Base-by-base conservation (phyloP, 805 yeast genomes). In the Yarrowia keelungensis region DNA sequence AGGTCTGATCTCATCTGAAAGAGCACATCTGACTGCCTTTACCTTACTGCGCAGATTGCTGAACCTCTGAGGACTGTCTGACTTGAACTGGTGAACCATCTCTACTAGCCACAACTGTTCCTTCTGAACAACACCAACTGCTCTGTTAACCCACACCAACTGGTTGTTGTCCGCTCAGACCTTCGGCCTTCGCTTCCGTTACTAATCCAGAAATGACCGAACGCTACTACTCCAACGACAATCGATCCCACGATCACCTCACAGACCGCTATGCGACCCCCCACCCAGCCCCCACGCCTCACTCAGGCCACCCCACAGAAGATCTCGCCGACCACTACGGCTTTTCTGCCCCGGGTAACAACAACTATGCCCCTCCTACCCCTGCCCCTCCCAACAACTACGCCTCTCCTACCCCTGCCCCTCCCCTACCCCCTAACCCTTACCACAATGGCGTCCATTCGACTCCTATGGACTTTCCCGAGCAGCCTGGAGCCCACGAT, bases 191-290 rank as follows among this genome's bases (percentile, higher is more conserved):
- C 32, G 32, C 32, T 26, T 26, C 32, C 32, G 32, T 26, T 26
- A 19, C 65, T 58, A 59, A 59, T 51, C 1, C 32, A 59, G 65
- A 59, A 59, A 59, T 59, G 65, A 59, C 65, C 42, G 65, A 59
- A 22, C 51, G 65, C n/a, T 59, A 59, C 65, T 59, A 59, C 51
- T 41, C 65, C 26, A 59, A 59, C 51, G 65, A 59, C 32, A 59
- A 59, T 43, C 50, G 65, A 43, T 59, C 65, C 14, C 65, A 59
- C 16, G 65, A 59, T 14, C 65, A 45, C n/a, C 65, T 59, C 41
- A 59, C 65, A 8, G 65, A 59, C 35, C 42, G 65, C 14, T 59
- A 12, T 10, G 36, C 26, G n/a, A 59, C 53, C 3, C 67, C 67
- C 9, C 67, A 47, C 11, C 67, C 67, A 1, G 46, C 56, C 1